Conservation (phyloP, 2,329 filamentous ascomycete genomes). For the Podosphaera xanthii region DNA sequence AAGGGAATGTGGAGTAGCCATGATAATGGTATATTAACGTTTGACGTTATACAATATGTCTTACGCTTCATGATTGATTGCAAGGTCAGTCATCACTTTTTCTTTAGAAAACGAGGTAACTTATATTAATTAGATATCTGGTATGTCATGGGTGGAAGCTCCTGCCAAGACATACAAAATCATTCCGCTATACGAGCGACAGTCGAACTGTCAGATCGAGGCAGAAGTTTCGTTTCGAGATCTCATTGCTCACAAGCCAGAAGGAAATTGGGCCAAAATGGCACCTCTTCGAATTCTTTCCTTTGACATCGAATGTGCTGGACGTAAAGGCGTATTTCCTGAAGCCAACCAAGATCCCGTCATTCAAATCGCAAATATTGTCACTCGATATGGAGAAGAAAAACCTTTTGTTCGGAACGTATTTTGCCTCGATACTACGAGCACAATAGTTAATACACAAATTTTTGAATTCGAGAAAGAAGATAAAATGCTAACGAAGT, state of each 20-base stretch:
- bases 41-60: conserved; percentile 89
- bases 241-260: conserved; percentile 65
- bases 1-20: conserved; percentile 66
- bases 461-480: conserved; percentile 66
- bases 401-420: conserved; percentile 94
- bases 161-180: conserved; percentile 51
- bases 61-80: conserved; percentile 96
- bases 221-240: conserved; percentile 64
- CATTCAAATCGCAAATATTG: conserved; percentile 93
- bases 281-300: conserved; percentile 79
- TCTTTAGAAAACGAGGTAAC: neutral
- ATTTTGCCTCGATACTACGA: conserved; percentile 82
- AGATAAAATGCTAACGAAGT: conserved; percentile 73
- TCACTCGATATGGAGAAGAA: conserved; percentile 81
- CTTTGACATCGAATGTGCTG: conserved; percentile 97
- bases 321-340: conserved; percentile 90
- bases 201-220: conserved; percentile 94
- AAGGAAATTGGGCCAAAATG: conserved; percentile 96
- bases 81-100: conserved; percentile 29
- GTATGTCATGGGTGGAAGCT: conserved; percentile 95
- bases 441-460: conserved; percentile 83
- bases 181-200: conserved; percentile 38
- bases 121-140: conserved; percentile 36
- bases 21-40: conserved; percentile 58
- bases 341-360: conserved; percentile 81